Conservation (phyloP, 2,329 filamentous ascomycete species). For the Aspergillus caelatus region DNA sequence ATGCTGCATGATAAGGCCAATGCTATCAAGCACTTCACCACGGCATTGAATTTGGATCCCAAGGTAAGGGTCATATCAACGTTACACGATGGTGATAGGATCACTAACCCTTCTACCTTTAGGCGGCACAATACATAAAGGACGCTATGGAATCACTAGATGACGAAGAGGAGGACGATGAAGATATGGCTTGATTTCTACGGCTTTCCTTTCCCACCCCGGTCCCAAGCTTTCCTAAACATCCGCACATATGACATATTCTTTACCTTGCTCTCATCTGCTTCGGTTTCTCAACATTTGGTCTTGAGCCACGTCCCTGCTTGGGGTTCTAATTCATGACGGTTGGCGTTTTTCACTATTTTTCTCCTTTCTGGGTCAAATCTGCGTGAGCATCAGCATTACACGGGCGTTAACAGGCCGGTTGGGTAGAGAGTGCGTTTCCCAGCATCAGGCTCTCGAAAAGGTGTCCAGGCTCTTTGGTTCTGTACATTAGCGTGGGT, state of each 20-base stretch:
- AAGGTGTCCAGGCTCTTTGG: constrained; percentile 26
- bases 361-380: constrained; percentile 17
- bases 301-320: constrained; percentile 2
- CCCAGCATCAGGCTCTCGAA: constrained; percentile 27
- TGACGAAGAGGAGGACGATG: constrained; percentile 64
- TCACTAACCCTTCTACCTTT: constrained; percentile 1
- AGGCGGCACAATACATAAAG: constrained; percentile 94
- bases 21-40: constrained; percentile 93
- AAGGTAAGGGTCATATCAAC: constrained; percentile 65
- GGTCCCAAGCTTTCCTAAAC: constrained; percentile 19
- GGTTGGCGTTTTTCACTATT: constrained; percentile 22
- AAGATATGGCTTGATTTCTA: constrained; percentile 48
- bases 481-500: constrained; percentile 43
- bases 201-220: constrained; percentile 1
- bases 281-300: not conserved
- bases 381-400: constrained; percentile 29
- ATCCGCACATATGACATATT: constrained; percentile 17
- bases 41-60: constrained; percentile 91
- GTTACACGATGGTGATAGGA: no score
- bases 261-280: constrained; percentile 1
- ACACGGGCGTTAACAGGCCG: constrained; percentile 27
- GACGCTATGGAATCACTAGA: constrained; percentile 93
- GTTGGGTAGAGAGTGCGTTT: constrained; percentile 31
- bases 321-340: constrained; percentile 15
- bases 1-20: constrained; percentile 62